phyloP scores from a whole-genome alignment of 441 rosid species.

The Raphanus hybrid region DNA sequence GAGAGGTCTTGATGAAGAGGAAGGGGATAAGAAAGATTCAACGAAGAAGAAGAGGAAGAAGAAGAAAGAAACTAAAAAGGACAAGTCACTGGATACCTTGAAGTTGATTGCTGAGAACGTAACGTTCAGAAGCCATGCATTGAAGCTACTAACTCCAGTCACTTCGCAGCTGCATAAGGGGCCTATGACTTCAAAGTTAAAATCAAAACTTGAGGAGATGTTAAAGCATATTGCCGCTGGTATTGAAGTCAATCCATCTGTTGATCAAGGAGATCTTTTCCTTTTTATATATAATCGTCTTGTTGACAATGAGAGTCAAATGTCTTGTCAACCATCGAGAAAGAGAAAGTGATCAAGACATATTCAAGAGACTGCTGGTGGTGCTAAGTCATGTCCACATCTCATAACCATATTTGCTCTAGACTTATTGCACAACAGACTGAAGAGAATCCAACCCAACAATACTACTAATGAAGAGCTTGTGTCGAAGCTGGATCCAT shows the following conservation, averaged over 20 bases:
- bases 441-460: conserved; percentile 57
- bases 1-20: conserved; percentile 79
- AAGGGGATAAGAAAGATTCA: conserved; percentile 51
- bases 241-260: conserved; percentile 73
- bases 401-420: conserved; percentile 74
- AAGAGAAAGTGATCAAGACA: conserved; percentile 29
- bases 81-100: conserved; percentile 74
- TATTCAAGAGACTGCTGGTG: conserved; percentile 33
- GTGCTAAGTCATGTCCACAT: conserved; percentile 57
- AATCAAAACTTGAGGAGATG: conserved; percentile 73
- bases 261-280: conserved; percentile 66
- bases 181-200: conserved; percentile 70
- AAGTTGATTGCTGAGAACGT: conserved; percentile 65
- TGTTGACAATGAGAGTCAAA: conserved; percentile 51
- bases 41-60: conserved; percentile 23
- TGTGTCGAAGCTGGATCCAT: conserved; percentile 81
- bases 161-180: conserved; percentile 58
- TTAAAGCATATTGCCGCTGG: conserved; percentile 73
- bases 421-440: conserved; percentile 55
- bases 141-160: conserved; percentile 65
- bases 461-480: conserved; percentile 46
- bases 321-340: conserved; percentile 28
- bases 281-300: conserved; percentile 63
- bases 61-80: too few relatives aligned
- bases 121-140: conserved; percentile 67